Evolutionary conservation across 441 rosid genomes (phyloP).

Genomic region (Erodium moschatum): DNA sequence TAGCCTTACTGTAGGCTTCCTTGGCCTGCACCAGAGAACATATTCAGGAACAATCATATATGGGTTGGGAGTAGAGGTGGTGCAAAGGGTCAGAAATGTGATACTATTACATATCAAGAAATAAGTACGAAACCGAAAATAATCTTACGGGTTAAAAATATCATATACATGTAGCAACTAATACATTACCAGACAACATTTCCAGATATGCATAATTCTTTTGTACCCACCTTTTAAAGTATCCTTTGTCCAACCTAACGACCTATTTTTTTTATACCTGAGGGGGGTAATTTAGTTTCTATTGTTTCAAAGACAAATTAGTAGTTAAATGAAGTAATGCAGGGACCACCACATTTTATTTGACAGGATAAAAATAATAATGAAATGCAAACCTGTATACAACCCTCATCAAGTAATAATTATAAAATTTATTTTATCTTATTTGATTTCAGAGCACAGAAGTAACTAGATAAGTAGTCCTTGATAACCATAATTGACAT

Average conservation of each 20-base stretch:
- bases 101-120: not conserved
- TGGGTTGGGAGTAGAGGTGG: not conserved
- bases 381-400: not conserved
- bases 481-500: not conserved
- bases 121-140: not conserved
- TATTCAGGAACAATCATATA: conserved; percentile 18
- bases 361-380: not conserved
- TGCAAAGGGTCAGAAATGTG: not conserved
- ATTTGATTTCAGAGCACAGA: not conserved
- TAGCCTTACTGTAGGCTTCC: conserved; percentile 42
- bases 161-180: not conserved
- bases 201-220: not conserved
- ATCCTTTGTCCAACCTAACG: not conserved
- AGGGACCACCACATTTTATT: not conserved
- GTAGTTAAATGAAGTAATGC: not conserved
- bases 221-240: not conserved
- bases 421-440: not conserved
- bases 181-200: conserved; percentile 4
- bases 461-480: not conserved
- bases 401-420: not conserved
- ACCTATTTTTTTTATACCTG: not conserved
- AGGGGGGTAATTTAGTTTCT: not conserved
- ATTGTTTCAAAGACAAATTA: not conserved
- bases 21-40: conserved; percentile 48
- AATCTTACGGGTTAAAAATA: not conserved